Conservation (phyloP, 225 moss, liverwort and hornwort genomes). For the Physcomitrellopsis africana region DNA sequence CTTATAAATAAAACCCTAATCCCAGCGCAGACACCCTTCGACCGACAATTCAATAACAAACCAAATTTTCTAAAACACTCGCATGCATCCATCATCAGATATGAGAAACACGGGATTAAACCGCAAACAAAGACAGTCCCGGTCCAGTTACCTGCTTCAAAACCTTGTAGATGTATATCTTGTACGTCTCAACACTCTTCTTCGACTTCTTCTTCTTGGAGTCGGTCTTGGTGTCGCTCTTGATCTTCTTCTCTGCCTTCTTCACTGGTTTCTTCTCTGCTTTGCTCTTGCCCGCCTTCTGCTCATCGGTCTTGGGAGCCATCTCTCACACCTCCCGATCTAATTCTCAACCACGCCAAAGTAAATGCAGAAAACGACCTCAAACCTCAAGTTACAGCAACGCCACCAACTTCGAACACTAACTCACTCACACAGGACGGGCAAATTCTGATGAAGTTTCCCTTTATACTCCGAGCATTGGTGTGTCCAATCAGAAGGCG, state of each 20-base stretch:
- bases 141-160: conserved; percentile 39
- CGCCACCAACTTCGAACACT: fast-evolving
- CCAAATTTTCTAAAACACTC: too few species aligned
- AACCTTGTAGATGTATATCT: conserved; percentile 39
- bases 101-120: fast-evolving
- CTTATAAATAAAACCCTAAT: not conserved
- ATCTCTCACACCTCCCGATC: not conserved
- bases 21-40: not conserved
- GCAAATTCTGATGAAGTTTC: too few species aligned
- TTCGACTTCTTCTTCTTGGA: conserved; percentile 49
- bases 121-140: fast-evolving
- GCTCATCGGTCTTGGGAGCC: conserved; percentile 41
- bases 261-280: conserved; percentile 53
- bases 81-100: too few species aligned
- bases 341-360: too few species aligned
- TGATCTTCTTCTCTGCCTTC: conserved; percentile 58
- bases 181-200: conserved; percentile 49
- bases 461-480: not conserved
- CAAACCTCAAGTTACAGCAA: fast-evolving
- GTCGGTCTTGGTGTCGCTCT: conserved; percentile 35
- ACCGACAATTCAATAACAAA: fast-evolving
- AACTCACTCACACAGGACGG: not conserved
- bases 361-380: too few species aligned
- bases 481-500: conserved; percentile 16
- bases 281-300: conserved; percentile 44